A percentile compares a stretch with the other conserved stretches of the same genome.
Conservation (phyloP, 164 flowering plant genomes). For the grape (Vitis vinifera) region ASM3070453v1 NC_081821.1:10214501-10215000, state of each 20-base stretch:
- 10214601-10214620: slow-evolving; percentile 84
- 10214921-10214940: not conserved
- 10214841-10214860: slow-evolving; percentile 95
- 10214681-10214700: slow-evolving; percentile 92
- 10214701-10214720: slow-evolving; percentile 85
- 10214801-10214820: slow-evolving; percentile 98
- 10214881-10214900: not conserved
- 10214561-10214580: slow-evolving; percentile 74
- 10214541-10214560: slow-evolving; percentile 91
- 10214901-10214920: not conserved
- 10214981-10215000: not conserved
- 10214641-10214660: slow-evolving; percentile 87
- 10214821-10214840: slow-evolving; percentile 84
- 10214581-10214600: slow-evolving; percentile 72
- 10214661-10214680: slow-evolving; percentile 92
- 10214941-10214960: not conserved
- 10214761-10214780: slow-evolving; percentile 99
- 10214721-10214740: slow-evolving; percentile 94
- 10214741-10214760: slow-evolving; percentile 91
- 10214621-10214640: slow-evolving; percentile 90
- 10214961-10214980: not conserved
- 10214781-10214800: slow-evolving; percentile 98
- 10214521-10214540: slow-evolving; percentile 23
- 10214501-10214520: not conserved
- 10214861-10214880: slow-evolving; percentile 40